Percentiles rank a stretch among this genome's conserved stretches.
These are phyloP conservation scores for Blastocystis hominis DNA, from an alignment of 352 stramenopile genomes.

Conservation along the genomic window DNA sequence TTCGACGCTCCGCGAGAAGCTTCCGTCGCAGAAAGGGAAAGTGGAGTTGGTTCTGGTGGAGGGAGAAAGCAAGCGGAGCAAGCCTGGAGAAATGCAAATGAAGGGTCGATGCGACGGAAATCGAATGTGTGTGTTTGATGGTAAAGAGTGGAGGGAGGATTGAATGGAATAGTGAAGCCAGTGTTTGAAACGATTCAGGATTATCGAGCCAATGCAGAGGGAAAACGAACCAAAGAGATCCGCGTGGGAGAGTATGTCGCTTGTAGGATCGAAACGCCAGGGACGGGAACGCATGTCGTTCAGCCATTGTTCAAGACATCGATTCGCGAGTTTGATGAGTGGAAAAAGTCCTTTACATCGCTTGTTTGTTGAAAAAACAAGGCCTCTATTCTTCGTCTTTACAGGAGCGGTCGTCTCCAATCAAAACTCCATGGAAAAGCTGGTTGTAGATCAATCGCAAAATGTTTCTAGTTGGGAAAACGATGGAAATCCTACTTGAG, in stretches of 20 bases:
- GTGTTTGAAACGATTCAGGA: neutral
- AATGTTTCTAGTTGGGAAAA: constrained; percentile 19
- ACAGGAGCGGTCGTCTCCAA: constrained; percentile 32
- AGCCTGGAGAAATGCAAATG: constrained; percentile 68
- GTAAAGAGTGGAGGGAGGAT: neutral
- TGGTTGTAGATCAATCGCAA: constrained; percentile 36
- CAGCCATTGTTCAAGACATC: constrained; percentile 46
- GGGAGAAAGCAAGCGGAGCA: constrained; percentile 75
- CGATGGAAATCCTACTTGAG: neutral
- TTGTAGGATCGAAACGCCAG: neutral
- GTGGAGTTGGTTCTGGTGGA: constrained; percentile 89
- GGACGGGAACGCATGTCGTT: constrained; percentile 27
- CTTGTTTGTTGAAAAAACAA: neutral
- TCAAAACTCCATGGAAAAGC: neutral
- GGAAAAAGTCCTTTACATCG: neutral
- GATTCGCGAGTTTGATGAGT: neutral
- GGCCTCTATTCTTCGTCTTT: constrained; percentile 31
- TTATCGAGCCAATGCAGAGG: neutral
- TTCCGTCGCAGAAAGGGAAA: constrained; percentile 78
- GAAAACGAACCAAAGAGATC: constrained; percentile 60
- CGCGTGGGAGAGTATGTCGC: constrained; percentile 18
- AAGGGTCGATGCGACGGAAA: constrained; percentile 76
- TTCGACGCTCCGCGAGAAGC: constrained; percentile 78
- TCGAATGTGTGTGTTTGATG: constrained; percentile 58
- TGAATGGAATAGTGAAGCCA: neutral